Base-by-base conservation (phyloP, 2,329 filamentous ascomycete genomes). In the Botryotinia globosa region DNA sequence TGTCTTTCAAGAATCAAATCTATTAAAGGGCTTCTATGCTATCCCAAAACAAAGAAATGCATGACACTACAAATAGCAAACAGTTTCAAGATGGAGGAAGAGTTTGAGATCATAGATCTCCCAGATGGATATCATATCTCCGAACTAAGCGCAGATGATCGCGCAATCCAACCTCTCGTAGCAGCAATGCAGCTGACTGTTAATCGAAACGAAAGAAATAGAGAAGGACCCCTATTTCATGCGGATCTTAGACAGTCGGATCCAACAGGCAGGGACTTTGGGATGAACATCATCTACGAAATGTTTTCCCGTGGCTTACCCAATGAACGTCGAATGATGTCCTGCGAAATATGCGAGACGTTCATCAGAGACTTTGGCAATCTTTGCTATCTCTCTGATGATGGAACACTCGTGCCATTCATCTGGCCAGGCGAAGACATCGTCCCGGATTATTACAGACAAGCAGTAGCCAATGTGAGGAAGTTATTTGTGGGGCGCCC, bases 401-500 rank as follows among this genome's bases (percentile, higher is more conserved):
- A 61, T 25, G 70, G 63, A 25, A 62, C 25, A 34, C n/a, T 72
- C 1, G 56, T 68, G 12, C 70, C 70, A 14, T 34, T 68, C 12
- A 8, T 72, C 29, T 72, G 70, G 70, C 70, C 70, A 22, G 54
- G 20, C 6, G 70, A 61, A 51, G 39, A 72, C 25, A 25, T 39
- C 22, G 63, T 72, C 8, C 70, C 70, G 12, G 25, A 48, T 8
- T 68, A 68, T 42, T 72, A 61, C 42, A 59, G 39, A 48, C n/a
- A 66, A 39, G 54, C 63, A 29, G 54, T 72, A 1, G 32, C 44
- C 9, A 56, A 58, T 42, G 63, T 72, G 1, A 56, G 70, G 37
- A 68, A 39, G n/a, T 16, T 72, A 12, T 72, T 72, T 22, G 63
- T 68, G 25, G 29, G 59, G 5, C 51, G 70, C 18, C 70, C 63